Conservation (phyloP, 352 stramenopile genomes). For the Globisporangium alternatum region DNA sequence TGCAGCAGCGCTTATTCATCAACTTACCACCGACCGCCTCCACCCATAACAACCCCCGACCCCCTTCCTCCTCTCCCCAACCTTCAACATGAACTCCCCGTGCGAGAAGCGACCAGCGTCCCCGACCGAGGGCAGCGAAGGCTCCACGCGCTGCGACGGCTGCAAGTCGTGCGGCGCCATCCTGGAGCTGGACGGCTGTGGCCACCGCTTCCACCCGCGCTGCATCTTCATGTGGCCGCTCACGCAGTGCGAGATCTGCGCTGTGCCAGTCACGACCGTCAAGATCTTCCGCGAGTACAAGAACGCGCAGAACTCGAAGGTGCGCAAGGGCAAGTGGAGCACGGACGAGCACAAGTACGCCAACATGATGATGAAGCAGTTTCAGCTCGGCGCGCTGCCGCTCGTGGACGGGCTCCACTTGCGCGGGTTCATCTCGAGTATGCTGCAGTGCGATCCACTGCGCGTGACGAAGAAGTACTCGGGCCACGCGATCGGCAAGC, state of each 20-base stretch:
- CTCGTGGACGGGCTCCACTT: conserved; percentile 68
- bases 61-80: too few species aligned
- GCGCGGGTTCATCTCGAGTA: conserved; percentile 66
- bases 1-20: conserved; percentile 26
- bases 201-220: conserved; percentile 74
- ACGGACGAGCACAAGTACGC: conserved; percentile 77
- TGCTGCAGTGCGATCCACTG: conserved; percentile 80
- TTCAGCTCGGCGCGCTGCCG: conserved; percentile 64
- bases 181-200: conserved; percentile 63
- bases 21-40: conserved; percentile 20
- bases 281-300: conserved; percentile 52
- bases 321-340: conserved; percentile 76
- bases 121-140: conserved; percentile 19
- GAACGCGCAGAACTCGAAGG: conserved; percentile 37
- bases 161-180: conserved; percentile 73
- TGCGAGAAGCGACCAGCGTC: conserved; percentile 4
- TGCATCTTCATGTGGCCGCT: conserved; percentile 73
- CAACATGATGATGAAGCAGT: conserved; percentile 82
- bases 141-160: conserved; percentile 60
- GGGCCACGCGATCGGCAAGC: conserved; percentile 72
- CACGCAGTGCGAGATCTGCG: conserved; percentile 61
- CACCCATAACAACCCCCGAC: background rate
- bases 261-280: conserved; percentile 33
- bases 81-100: conserved; percentile 17
- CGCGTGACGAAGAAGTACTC: conserved; percentile 82